Evolutionary conservation across 2,329 filamentous ascomycete genomes (phyloP).

Genomic region (Aspergillus melleus): DNA sequence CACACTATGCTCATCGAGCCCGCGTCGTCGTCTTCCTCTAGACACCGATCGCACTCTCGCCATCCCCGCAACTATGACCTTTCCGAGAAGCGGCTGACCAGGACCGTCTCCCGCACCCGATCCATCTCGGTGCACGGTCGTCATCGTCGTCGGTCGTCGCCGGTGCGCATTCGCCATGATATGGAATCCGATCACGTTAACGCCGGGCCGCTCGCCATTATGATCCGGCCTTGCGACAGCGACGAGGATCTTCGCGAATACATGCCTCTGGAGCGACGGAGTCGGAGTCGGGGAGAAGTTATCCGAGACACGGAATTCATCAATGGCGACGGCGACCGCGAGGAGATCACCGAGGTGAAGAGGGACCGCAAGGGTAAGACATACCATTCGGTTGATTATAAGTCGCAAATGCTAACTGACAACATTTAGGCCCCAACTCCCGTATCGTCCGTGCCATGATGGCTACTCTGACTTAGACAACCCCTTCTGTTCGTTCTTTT

Average conservation of each 20-base stretch:
- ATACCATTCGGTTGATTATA: slow-evolving; percentile 26
- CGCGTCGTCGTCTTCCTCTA: slow-evolving; percentile 20
- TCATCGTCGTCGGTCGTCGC: slow-evolving; percentile 37
- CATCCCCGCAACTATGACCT: slow-evolving; percentile 28
- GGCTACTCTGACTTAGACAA: slow-evolving; percentile 61
- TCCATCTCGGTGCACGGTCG: slow-evolving; percentile 37
- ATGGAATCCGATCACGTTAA: slow-evolving; percentile 44
- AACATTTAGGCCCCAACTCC: slow-evolving; percentile 62
- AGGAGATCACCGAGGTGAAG: slow-evolving; percentile 64
- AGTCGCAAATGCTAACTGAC: not conserved
- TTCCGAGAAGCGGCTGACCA: slow-evolving; percentile 26
- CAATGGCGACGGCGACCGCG: slow-evolving; percentile 41
- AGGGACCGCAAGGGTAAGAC: slow-evolving; percentile 97
- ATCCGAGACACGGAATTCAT: slow-evolving; percentile 36
- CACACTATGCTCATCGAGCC: slow-evolving; percentile 36
- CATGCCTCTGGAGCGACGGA: slow-evolving; percentile 60
- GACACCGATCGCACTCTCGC: slow-evolving; percentile 26
- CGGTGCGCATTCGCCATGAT: slow-evolving; percentile 36
- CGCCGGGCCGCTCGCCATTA: slow-evolving; percentile 51
- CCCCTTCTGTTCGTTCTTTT: slow-evolving; percentile 4
- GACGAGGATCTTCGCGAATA: slow-evolving; percentile 71
- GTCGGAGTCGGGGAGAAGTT: slow-evolving; percentile 35
- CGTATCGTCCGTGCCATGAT: slow-evolving; percentile 68
- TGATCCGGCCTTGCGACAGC: slow-evolving; percentile 48
- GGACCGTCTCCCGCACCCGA: slow-evolving; percentile 32